A percentile compares a stretch with the other conserved stretches of the same genome.
phyloP scores from a whole-genome alignment of 208 protist species.

The Crithidia bombi region DNA sequence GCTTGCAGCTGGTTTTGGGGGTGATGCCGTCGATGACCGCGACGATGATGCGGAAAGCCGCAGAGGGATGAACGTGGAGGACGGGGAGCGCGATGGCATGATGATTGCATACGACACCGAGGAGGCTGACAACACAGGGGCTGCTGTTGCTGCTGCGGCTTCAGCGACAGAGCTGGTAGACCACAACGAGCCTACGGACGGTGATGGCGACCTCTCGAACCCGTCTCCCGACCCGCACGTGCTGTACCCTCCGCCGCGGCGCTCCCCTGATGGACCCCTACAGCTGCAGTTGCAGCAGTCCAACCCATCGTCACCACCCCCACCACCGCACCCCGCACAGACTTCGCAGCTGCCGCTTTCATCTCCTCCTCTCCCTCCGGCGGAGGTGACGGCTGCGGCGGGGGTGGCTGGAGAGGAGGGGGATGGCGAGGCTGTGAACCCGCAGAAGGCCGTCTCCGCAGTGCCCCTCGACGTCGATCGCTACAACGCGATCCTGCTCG shows the following conservation, averaged over 20 bases:
- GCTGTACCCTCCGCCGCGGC: background rate
- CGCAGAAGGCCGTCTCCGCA: conserved; percentile 16
- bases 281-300: conserved; percentile 1
- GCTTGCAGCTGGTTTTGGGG: background rate
- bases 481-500: conserved; percentile 72
- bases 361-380: no score
- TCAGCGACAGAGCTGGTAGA: background rate
- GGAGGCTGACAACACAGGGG: background rate
- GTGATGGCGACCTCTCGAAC: conserved; percentile 18
- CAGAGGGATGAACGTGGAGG: background rate
- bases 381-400: background rate
- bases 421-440: conserved; percentile 33
- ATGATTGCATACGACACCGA: no score
- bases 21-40: background rate
- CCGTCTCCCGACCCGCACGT: background rate
- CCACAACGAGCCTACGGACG: background rate
- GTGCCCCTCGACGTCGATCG: conserved; percentile 65
- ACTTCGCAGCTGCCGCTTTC: background rate
- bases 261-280: background rate
- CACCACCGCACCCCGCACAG: background rate
- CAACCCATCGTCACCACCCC: background rate
- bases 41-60: background rate
- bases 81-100: no score
- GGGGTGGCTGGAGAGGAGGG: background rate
- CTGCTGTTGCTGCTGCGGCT: background rate